A percentile compares a stretch with the other conserved stretches of the same genome.
Evolutionary conservation across 192 early-diverging fungal species (phyloP).

Genomic region (Coemansia sp.): DNA sequence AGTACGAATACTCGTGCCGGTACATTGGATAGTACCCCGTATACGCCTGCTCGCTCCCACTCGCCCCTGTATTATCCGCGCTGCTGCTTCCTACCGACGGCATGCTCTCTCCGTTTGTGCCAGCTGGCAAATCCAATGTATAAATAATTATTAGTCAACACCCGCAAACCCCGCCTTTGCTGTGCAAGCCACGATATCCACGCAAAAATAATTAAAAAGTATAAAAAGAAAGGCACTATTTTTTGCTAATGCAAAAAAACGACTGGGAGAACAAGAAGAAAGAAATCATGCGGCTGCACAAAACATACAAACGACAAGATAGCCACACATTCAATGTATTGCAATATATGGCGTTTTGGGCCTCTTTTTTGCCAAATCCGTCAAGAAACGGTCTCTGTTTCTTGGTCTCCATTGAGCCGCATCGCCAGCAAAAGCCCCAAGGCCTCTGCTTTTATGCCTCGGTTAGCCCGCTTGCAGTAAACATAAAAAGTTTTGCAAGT

Average conservation of each 20-base stretch:
- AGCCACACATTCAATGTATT: neutral
- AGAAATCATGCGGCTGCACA: neutral
- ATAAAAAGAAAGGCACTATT: neutral
- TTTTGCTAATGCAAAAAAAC: neutral
- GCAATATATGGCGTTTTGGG: neutral
- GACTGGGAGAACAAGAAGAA: constrained; percentile 3
- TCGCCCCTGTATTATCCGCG: constrained; percentile 10
- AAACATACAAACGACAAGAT: constrained; percentile 5
- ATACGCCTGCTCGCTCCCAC: constrained; percentile 7
- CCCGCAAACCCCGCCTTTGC: too few relatives aligned
- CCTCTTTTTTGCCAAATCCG: neutral
- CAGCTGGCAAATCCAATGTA: neutral
- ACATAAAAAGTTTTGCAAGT: neutral
- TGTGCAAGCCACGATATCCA: neutral
- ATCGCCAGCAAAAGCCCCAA: neutral
- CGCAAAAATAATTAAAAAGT: neutral
- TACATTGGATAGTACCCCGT: constrained; percentile 7
- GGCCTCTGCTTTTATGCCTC: neutral
- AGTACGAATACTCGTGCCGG: neutral
- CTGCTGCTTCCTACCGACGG: constrained; percentile 29
- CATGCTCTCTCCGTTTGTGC: constrained; percentile 4
- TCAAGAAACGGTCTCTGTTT: too few relatives aligned
- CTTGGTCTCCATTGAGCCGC: neutral
- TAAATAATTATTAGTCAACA: too few relatives aligned
- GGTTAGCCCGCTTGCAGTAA: neutral